phyloP scores from a whole-genome alignment of 2,329 filamentous ascomycete genomes.

The Furcasterigmium sp. region DNA sequence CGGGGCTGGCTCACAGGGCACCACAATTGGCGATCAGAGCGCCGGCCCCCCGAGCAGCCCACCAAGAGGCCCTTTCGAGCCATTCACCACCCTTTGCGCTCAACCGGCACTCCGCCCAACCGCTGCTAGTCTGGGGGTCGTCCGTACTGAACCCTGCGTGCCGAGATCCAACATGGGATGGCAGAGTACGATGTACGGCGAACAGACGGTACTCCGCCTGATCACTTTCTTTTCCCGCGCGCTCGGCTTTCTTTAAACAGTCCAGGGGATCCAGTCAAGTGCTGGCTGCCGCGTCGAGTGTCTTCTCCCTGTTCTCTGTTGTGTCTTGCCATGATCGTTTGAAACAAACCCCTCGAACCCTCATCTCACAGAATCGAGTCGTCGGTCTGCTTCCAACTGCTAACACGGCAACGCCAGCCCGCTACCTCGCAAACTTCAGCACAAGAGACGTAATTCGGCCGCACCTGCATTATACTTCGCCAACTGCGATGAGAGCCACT shows the following conservation, averaged over 20 bases:
- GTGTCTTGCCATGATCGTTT: too few relatives aligned
- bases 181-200: background rate
- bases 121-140: slow-evolving; percentile 2
- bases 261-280: background rate
- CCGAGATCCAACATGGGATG: slow-evolving; percentile 2
- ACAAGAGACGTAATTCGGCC: slow-evolving; percentile 12
- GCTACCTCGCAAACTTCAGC: slow-evolving; percentile 10
- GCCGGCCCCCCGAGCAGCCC: background rate
- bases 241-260: background rate
- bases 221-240: background rate
- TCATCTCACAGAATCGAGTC: too few relatives aligned
- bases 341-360: too few relatives aligned
- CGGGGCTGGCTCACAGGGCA: slow-evolving; percentile 1
- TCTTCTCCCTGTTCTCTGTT: background rate
- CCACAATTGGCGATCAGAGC: slow-evolving; percentile 2
- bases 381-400: background rate
- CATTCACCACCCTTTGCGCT: background rate
- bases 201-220: background rate
- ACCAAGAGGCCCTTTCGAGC: background rate
- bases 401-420: slow-evolving; percentile 3
- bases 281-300: background rate
- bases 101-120: background rate
- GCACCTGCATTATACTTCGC: slow-evolving; percentile 7
- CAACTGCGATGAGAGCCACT: slow-evolving; percentile 8
- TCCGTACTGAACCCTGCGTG: background rate